Conservation (phyloP, 176 grass and related monocot species). For the Oryza meyeriana region DNA sequence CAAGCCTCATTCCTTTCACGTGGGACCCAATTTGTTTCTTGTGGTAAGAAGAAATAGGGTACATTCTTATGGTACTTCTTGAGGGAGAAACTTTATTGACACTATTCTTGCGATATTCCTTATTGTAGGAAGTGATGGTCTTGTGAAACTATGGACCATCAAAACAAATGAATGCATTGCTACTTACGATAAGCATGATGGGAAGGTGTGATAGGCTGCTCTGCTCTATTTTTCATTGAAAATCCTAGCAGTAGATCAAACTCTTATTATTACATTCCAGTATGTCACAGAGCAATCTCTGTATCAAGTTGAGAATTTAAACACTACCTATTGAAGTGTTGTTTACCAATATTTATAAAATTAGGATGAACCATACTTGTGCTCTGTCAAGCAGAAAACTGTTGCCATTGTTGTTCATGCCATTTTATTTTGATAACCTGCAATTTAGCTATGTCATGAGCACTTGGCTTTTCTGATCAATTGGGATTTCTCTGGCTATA, state of each 20-base stretch:
- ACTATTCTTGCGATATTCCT: slow-evolving; percentile 35
- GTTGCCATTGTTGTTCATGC: neutral
- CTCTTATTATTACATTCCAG: neutral
- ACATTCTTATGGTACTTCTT: neutral
- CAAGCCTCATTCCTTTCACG: slow-evolving; percentile 76
- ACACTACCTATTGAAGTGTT: neutral
- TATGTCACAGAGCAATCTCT: neutral
- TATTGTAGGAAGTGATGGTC: slow-evolving; percentile 84
- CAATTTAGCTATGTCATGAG: neutral
- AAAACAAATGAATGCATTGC: slow-evolving; percentile 90
- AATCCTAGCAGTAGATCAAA: neutral
- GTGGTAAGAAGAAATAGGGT: slow-evolving; percentile 51
- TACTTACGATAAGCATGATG: slow-evolving; percentile 96
- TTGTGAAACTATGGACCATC: slow-evolving; percentile 92
- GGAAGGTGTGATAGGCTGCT: slow-evolving; percentile 56
- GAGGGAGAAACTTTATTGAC: neutral
- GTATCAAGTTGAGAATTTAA: neutral
- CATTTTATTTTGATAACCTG: neutral
- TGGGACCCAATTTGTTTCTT: slow-evolving; percentile 87
- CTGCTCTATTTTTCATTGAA: slow-evolving; percentile 3
- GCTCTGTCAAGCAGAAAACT: neutral
- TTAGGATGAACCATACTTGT: neutral
- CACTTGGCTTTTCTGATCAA: neutral
- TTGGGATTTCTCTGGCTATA: neutral
- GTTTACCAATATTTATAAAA: neutral